Base-by-base conservation (phyloP, 2,329 filamentous ascomycete species). In the Stagonosporopsis rhizophila region DNA sequence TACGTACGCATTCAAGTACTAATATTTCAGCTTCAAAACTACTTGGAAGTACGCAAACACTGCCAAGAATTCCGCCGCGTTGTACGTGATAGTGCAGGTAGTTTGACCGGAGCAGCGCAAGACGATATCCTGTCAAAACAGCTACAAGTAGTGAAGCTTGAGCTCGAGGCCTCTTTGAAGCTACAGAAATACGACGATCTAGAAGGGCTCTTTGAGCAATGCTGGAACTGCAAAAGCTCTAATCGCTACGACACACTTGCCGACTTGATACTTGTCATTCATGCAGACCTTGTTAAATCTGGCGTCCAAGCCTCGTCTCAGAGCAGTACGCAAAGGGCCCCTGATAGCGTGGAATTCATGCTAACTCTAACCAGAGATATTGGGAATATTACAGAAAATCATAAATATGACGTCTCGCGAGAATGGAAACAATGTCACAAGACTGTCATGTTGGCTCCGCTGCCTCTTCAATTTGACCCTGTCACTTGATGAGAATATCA, bases 391-490 rank as follows among this genome's bases (percentile, higher is more conserved):
- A 54, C 83, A 88, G 42, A 84, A 87, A 57, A 86, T 93, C 56
- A 85, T 95, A 67, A 89, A 90, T 66, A 80, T 86, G 44, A 87
- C 89, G 17, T 89, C 85, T 75, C 79, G 75, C 1, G 74, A 87
- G 1, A 81, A 86, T 17, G 67, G 74, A 0, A 85, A 87, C 11
- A 82, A 89, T 59, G 79, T 80, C 4, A 69, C 73, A 1, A 87
- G 86, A 64, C 79, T 96, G 1, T 85, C 89, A 7, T 89, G 89
- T 65, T 96, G 95, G 79, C 84, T 94, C 41, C 85, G 91, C 1
- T 92, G 90, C 65, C 80, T 95, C 2, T 90, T 94, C 61, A 88
- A 90, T 59, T 80, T 86, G 1, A 83, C 89, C 0, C 75, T 92
- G 0, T 78, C 83, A 1, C 78, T 83, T 4, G 82, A 87, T 42